Evolutionary conservation across 2,329 filamentous ascomycete species (phyloP), one percentile per base, ranked within the genome.

Genomic region (Alternaria rosae): DNA sequence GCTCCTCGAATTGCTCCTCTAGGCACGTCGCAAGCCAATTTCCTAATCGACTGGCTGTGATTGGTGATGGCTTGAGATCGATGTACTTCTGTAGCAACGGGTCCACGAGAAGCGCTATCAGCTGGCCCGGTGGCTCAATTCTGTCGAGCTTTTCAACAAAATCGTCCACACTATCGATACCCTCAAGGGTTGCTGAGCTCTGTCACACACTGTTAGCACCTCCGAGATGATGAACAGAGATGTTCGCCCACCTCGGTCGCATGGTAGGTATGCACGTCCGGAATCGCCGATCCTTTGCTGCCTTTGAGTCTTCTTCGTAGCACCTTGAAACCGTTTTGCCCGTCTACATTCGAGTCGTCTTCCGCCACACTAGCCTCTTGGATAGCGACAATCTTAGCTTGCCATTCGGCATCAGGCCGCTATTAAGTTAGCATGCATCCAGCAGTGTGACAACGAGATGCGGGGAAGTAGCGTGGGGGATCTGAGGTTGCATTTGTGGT

Each of bases 91-190:
- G 92, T 1, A 94, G 85, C 28, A 96, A 82, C 4, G 90, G 90
- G 72, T 96, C 91, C 2, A 86, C 87, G 13, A 96, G 82, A 5
- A 92, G 88, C 6, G 93, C 91, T 42, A 93, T 88, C 2, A 96
- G 83, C 78, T 97, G 93, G 65, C 91, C 93, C 0, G 93, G 93
- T 42, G 93, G 81, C 76, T 95, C 91, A 25, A 97, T 89, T 67
- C 86, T 91, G 69, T 96, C 92, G 9, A 97, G 79, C 59, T 87
- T 91, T 45, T 87, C 85, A 6, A 93, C 89, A 62, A 97, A 90
- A 52, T 87, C 84, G 23, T 88, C 83, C 12, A 89, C 88, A 63
- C 85, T 89, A 69, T 93, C 90, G 56, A 96, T 88, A 72, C 96
- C 93, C 74, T 96, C 92, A 6, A 96, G 79, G 10, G 80, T 81